phyloP scores from a whole-genome alignment of 2,329 filamentous ascomycete genomes.

The Microthyrium microscopicum region DNA sequence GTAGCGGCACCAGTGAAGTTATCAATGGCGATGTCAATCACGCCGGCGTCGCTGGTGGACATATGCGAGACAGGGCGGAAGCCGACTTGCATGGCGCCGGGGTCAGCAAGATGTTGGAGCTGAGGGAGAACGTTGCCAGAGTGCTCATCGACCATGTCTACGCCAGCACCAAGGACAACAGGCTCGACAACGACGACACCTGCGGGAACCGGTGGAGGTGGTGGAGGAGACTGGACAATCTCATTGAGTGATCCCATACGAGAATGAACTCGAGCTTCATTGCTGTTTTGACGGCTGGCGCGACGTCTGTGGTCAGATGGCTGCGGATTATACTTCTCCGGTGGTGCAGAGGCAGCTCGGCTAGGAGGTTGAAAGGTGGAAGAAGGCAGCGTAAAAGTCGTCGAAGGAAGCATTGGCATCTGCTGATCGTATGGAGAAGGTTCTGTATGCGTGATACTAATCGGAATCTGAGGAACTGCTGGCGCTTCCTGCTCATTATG shows the following conservation, averaged over 20 bases:
- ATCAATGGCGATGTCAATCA: too few species aligned
- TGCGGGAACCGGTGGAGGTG: constrained; percentile 3
- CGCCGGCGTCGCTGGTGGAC: too few species aligned
- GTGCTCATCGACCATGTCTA: constrained; percentile 26
- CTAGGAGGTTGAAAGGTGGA: constrained; percentile 3
- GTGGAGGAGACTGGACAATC: constrained; percentile 1
- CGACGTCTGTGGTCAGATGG: constrained; percentile 3
- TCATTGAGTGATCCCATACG: too few species aligned
- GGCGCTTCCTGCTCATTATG: constrained; percentile 34
- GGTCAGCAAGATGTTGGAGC: constrained; percentile 41
- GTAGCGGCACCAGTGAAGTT: too few species aligned
- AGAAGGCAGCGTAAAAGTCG: constrained; percentile 5
- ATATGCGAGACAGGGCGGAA: too few species aligned
- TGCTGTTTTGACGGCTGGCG: constrained; percentile 2
- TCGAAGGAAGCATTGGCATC: constrained; percentile 23
- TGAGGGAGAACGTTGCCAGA: constrained; percentile 39
- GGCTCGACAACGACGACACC: constrained; percentile 13
- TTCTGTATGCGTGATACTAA: constrained; percentile 21
- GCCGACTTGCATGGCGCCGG: constrained; percentile 36
- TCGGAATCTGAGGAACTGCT: constrained; percentile 39
- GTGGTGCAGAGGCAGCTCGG: constrained; percentile 9
- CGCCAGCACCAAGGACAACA: constrained; percentile 2
- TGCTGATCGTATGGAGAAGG: constrained; percentile 8
- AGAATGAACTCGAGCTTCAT: too few species aligned
- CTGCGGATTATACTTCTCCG: constrained; percentile 4